These are phyloP conservation scores for Alternaria sp. DNA, from an alignment of 2,329 filamentous ascomycete genomes.

Conservation along the genomic window DNA sequence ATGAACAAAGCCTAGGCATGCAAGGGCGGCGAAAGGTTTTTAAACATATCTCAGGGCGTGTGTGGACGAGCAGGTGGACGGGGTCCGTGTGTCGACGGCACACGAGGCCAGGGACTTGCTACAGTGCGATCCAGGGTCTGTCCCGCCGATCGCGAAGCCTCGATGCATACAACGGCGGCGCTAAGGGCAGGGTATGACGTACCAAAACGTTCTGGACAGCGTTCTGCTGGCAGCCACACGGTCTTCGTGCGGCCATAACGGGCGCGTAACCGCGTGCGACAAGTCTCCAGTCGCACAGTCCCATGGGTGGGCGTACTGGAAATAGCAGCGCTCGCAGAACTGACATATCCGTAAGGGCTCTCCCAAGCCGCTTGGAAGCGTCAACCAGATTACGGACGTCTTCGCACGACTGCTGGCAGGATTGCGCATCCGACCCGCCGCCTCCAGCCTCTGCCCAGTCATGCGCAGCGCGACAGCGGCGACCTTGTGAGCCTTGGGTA, in stretches of 20 bases:
- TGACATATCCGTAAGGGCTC: conserved; percentile 3
- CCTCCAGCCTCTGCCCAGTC: conserved; percentile 9
- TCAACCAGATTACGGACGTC: neutral
- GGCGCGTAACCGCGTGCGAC: conserved; percentile 16
- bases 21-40: conserved; percentile 22
- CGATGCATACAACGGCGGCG: conserved; percentile 28
- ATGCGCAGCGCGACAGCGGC: conserved; percentile 15
- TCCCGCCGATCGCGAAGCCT: conserved; percentile 31
- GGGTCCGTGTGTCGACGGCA: conserved; percentile 16
- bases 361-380: neutral
- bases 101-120: conserved; percentile 1
- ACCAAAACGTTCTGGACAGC: conserved; percentile 26
- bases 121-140: conserved; percentile 20
- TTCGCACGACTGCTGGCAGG: conserved; percentile 1
- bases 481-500: conserved; percentile 7
- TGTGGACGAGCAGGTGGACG: conserved; percentile 29
- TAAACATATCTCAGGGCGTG: conserved; percentile 14
- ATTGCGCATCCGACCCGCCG: conserved; percentile 7
- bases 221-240: conserved; percentile 12
- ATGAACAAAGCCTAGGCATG: conserved; percentile 1
- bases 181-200: conserved; percentile 29
- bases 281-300: conserved; percentile 5
- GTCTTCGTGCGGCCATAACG: conserved; percentile 11
- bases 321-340: conserved; percentile 15
- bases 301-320: conserved; percentile 1